Evolutionary conservation across 2,329 filamentous ascomycete genomes (phyloP).

Genomic region (Fusarium begoniae): DNA sequence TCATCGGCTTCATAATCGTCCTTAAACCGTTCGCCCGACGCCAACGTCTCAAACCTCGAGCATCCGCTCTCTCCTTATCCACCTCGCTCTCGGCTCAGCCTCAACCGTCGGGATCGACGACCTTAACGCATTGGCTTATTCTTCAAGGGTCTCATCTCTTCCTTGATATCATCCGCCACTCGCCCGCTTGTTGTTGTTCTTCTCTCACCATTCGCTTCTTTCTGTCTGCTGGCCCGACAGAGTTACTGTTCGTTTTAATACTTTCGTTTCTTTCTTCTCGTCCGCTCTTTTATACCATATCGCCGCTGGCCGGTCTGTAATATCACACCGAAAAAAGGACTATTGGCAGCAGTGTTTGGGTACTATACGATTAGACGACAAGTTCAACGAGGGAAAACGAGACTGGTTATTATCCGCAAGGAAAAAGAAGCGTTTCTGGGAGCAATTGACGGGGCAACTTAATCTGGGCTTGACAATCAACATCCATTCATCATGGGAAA

Average conservation of each 20-base stretch:
- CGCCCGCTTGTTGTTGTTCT: constrained; percentile 10
- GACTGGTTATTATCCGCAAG: constrained; percentile 6
- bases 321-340: constrained; percentile 16
- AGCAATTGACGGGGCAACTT: constrained; percentile 10
- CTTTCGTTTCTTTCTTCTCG: constrained; percentile 7
- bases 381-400: constrained; percentile 6
- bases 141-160: constrained; percentile 15
- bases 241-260: constrained; percentile 19
- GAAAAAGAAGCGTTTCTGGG: neutral
- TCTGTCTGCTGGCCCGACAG: constrained; percentile 36
- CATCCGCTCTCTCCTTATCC: constrained; percentile 16
- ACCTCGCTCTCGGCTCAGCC: constrained; percentile 19
- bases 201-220: constrained; percentile 17
- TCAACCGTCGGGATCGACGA: constrained; percentile 19
- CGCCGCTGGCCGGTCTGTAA: constrained; percentile 35
- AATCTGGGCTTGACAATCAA: constrained; percentile 16
- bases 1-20: constrained; percentile 36
- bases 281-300: constrained; percentile 8
- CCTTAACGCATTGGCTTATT: constrained; percentile 22
- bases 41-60: constrained; percentile 26
- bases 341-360: constrained; percentile 15
- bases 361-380: constrained; percentile 21
- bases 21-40: constrained; percentile 22
- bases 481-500: constrained; percentile 76
- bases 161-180: constrained; percentile 19